These are phyloP conservation scores for Podaxis rugospora DNA, from an alignment of 768 basidiomycete genomes.

Conservation along the genomic window DNA sequence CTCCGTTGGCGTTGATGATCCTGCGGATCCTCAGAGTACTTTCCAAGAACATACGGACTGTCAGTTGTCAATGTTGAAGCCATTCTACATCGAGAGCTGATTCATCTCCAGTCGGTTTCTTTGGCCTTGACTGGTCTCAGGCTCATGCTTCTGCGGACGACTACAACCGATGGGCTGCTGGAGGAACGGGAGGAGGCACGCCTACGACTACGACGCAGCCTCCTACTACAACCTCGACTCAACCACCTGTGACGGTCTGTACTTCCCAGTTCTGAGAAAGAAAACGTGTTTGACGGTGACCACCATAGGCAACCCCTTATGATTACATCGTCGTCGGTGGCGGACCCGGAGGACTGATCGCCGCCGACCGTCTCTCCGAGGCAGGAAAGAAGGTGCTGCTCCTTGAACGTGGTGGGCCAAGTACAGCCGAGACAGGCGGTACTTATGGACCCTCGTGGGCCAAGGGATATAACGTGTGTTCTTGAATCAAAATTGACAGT, in stretches of 20 bases:
- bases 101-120: constrained; percentile 48
- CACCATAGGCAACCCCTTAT: constrained; percentile 29
- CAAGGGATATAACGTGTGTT: background rate
- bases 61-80: constrained; percentile 22
- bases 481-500: background rate
- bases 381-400: constrained; percentile 61
- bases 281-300: background rate
- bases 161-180: constrained; percentile 48
- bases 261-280: background rate
- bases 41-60: constrained; percentile 59
- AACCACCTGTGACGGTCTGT: constrained; percentile 23
- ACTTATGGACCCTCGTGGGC: constrained; percentile 48
- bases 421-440: constrained; percentile 59
- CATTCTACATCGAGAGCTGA: background rate
- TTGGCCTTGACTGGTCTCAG: constrained; percentile 41
- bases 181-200: constrained; percentile 38
- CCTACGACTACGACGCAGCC: constrained; percentile 22
- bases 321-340: constrained; percentile 56
- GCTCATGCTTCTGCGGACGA: constrained; percentile 40
- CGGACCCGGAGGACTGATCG: constrained; percentile 55
- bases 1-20: constrained; percentile 36
- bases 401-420: constrained; percentile 61
- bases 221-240: constrained; percentile 29
- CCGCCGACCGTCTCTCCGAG: constrained; percentile 56
- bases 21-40: constrained; percentile 44